Percentiles rank a stretch among this genome's conserved stretches.
These are phyloP conservation scores for Microthlaspi erraticum DNA, from an alignment of 345 rosid species.

Conservation along the genomic window DNA sequence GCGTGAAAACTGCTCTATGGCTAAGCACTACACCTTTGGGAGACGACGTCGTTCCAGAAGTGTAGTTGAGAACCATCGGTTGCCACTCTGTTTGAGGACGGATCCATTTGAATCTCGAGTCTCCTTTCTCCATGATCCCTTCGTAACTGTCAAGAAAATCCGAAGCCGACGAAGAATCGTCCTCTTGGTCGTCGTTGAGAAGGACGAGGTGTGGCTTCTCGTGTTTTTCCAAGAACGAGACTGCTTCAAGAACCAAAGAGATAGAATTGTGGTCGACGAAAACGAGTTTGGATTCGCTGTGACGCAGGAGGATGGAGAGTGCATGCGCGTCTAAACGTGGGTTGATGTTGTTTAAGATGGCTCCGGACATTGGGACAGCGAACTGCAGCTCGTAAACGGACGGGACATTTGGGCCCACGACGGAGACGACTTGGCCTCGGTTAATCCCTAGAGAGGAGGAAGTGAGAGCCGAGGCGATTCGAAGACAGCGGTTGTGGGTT, in stretches of 20 bases:
- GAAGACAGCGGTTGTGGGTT: conserved; percentile 75
- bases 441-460: conserved; percentile 51
- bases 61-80: conserved; percentile 68
- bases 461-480: conserved; percentile 68
- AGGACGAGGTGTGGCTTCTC: conserved; percentile 47
- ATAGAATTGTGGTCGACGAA: conserved; percentile 56
- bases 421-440: conserved; percentile 61
- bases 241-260: conserved; percentile 55
- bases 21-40: conserved; percentile 68
- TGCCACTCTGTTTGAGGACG: conserved; percentile 63
- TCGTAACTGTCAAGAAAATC: conserved; percentile 56
- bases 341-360: conserved; percentile 65
- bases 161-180: not conserved
- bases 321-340: conserved; percentile 64
- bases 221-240: conserved; percentile 44
- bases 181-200: conserved; percentile 50
- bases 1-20: conserved; percentile 61
- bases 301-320: conserved; percentile 53
- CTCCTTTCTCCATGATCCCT: conserved; percentile 52
- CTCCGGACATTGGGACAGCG: conserved; percentile 76
- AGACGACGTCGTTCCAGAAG: conserved; percentile 69
- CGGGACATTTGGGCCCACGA: conserved; percentile 63
- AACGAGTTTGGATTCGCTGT: conserved; percentile 66
- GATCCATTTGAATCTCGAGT: conserved; percentile 51
- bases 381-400: conserved; percentile 77